phyloP scores from a whole-genome alignment of 176 grass and related monocot species.

The Eremochloa ophiuroides region DNA sequence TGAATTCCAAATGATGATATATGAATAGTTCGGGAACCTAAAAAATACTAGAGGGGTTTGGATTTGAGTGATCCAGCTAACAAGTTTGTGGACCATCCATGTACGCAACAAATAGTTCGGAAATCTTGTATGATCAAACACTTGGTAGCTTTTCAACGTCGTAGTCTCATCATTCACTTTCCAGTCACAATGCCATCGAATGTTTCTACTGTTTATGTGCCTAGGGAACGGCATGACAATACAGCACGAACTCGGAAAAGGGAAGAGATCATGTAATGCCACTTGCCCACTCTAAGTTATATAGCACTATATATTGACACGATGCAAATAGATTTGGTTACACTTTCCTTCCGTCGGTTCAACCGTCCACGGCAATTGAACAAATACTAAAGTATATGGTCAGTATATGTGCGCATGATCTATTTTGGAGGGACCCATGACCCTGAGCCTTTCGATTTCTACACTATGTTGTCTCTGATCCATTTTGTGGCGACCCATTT shows the following conservation, averaged over 20 bases:
- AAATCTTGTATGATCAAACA: too few species aligned
- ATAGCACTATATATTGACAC: not conserved
- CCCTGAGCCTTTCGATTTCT: conserved; percentile 4
- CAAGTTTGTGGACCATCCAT: not conserved
- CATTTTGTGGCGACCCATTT: conserved; percentile 99
- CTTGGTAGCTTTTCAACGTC: not conserved
- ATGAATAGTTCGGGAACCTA: too few species aligned
- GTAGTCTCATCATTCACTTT: not conserved
- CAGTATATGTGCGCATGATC: conserved; percentile 35
- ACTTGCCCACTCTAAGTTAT: not conserved
- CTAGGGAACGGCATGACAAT: not conserved
- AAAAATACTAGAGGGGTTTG: not conserved
- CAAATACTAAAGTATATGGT: conserved; percentile 30
- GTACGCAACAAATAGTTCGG: not conserved
- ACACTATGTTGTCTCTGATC: conserved; percentile 60
- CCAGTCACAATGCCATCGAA: not conserved
- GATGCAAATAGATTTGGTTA: not conserved
- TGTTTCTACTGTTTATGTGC: not conserved
- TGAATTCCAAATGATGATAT: too few species aligned
- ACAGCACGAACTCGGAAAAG: not conserved
- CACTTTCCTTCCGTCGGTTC: conserved; percentile 1
- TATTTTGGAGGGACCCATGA: conserved; percentile 12
- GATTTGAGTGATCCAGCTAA: not conserved
- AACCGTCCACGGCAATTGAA: conserved; percentile 16
- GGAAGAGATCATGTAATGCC: not conserved